A percentile compares a stretch with the other conserved stretches of the same genome.
These are phyloP conservation scores for Neltuma alba DNA, from an alignment of 306 rosid genomes.

Conservation along the genomic window DNA sequence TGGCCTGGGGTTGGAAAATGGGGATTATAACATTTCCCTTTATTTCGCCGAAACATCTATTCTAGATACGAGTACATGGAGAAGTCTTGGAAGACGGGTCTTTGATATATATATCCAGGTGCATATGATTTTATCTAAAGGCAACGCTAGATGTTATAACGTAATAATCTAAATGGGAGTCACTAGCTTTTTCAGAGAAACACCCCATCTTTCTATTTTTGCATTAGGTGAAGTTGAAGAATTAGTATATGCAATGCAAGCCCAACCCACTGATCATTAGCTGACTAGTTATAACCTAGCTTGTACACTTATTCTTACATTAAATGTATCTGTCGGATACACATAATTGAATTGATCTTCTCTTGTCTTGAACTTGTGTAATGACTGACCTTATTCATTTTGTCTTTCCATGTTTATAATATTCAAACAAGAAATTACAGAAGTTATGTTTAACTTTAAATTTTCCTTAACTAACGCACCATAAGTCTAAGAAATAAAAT, in stretches of 20 bases:
- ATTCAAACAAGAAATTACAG: too few relatives aligned
- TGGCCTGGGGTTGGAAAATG: conserved; percentile 77
- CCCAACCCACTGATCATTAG: not conserved
- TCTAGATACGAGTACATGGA: conserved; percentile 53
- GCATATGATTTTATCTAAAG: not conserved
- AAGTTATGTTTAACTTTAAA: too few relatives aligned
- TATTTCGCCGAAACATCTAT: conserved; percentile 65
- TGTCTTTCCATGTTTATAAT: not conserved
- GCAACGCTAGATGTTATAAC: not conserved
- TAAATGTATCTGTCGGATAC: not conserved
- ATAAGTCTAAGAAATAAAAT: not conserved
- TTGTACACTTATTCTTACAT: not conserved
- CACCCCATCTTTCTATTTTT: not conserved
- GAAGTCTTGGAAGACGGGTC: conserved; percentile 69
- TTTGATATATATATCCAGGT: conserved; percentile 89
- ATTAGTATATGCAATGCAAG: not conserved
- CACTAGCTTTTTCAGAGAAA: not conserved
- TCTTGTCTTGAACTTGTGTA: not conserved
- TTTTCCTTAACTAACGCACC: not conserved
- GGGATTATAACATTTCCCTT: conserved; percentile 68
- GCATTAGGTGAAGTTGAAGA: not conserved
- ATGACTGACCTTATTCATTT: not conserved
- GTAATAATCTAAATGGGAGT: not conserved
- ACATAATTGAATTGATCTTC: not conserved
- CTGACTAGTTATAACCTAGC: not conserved